These are phyloP conservation scores for Cladosporium sphaerospermum DNA, from an alignment of 2,329 filamentous ascomycete genomes.

Conservation along the genomic window DNA sequence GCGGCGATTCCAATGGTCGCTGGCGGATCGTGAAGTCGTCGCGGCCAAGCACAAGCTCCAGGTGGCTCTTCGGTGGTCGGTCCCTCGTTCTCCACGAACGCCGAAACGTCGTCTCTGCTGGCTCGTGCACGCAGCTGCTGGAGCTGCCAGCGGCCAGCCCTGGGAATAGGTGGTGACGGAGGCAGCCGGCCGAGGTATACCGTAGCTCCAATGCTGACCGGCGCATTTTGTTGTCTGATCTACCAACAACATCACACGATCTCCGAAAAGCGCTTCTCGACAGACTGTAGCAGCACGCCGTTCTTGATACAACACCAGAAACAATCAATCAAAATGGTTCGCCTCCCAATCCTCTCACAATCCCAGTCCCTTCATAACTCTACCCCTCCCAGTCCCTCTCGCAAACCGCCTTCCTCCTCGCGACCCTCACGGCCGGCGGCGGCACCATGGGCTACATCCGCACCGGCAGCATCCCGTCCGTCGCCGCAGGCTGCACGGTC, in stretches of 20 bases:
- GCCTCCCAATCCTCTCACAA: no score
- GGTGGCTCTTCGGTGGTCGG: background rate
- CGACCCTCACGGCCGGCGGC: constrained; percentile 75
- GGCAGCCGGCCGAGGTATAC: background rate
- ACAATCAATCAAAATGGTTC: background rate
- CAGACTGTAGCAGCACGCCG: no score
- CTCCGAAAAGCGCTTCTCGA: no score
- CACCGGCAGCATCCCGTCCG: constrained; percentile 79
- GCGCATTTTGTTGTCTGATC: background rate
- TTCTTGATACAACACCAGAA: background rate
- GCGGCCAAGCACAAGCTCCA: constrained; percentile 6
- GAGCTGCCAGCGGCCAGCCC: background rate
- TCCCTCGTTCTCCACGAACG: no score
- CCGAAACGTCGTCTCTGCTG: background rate
- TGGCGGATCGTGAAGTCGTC: background rate
- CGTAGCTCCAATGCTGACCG: background rate
- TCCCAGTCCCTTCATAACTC: background rate
- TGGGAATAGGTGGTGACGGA: background rate
- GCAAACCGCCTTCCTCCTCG: constrained; percentile 67
- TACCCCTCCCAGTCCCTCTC: constrained; percentile 3
- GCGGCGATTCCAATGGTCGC: background rate
- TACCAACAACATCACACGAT: background rate
- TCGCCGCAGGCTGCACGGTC: constrained; percentile 78
- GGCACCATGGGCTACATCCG: constrained; percentile 81
- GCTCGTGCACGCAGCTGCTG: background rate